Percentiles rank a stretch among this genome's conserved stretches.
These are phyloP conservation scores for Candida sp. DNA, from an alignment of 1,139 yeast species.

Conservation along the genomic window DNA sequence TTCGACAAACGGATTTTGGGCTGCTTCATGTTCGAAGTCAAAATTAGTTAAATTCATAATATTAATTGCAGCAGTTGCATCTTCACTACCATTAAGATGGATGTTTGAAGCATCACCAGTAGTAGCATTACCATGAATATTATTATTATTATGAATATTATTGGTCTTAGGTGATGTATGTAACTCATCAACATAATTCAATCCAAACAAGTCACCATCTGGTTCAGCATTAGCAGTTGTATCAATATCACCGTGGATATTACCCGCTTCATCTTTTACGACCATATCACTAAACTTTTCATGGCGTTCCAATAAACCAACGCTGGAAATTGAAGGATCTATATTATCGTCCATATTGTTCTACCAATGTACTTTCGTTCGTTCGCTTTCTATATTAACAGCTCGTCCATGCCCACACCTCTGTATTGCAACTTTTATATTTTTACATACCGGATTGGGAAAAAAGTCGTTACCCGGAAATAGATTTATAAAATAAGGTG, in stretches of 20 bases:
- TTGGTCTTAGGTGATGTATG: not conserved
- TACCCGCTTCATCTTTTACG: slow-evolving; percentile 1
- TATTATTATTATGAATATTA: not conserved
- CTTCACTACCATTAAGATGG: slow-evolving; percentile 3
- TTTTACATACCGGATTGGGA: slow-evolving; percentile 1
- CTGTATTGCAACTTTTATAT: not conserved
- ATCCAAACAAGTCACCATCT: not conserved
- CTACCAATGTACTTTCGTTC: not conserved
- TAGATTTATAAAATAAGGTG: no score
- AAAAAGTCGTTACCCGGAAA: slow-evolving; percentile 1
- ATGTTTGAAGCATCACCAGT: slow-evolving; percentile 1
- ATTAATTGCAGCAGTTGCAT: slow-evolving; percentile 10
- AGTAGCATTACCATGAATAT: not conserved
- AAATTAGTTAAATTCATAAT: slow-evolving; percentile 14
- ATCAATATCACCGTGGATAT: slow-evolving; percentile 3
- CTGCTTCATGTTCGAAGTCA: slow-evolving; percentile 5
- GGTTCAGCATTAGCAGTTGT: not conserved
- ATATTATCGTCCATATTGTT: slow-evolving; percentile 3
- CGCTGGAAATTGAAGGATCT: slow-evolving; percentile 12
- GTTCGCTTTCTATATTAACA: not conserved
- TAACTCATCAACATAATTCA: not conserved
- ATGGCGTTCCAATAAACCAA: slow-evolving; percentile 10
- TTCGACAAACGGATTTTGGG: slow-evolving; percentile 1
- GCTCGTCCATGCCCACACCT: not conserved
- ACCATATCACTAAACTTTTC: slow-evolving; percentile 6